Base-by-base conservation (phyloP, 2,329 filamentous ascomycete species). In the Alternaria brassicae region DNA sequence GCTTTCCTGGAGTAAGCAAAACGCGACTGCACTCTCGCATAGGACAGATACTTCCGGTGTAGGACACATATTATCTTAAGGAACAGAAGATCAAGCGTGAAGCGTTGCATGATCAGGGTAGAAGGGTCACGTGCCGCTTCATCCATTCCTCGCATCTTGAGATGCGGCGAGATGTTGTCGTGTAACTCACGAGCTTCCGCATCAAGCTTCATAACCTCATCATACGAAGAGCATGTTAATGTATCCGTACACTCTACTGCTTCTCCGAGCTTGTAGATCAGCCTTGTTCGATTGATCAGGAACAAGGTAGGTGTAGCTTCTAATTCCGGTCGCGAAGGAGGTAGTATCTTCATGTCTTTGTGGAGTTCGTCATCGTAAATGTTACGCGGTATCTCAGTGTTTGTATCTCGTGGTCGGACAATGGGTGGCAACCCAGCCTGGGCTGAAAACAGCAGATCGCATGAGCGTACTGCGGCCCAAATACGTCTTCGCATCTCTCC, bases 31-130 rank as follows among this genome's bases (percentile, higher is more conserved):
- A 91, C 86, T 47, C 72, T 64, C 25, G 93, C 91, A 59, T 89
- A 86, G n/a, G 86, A 83, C 58, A 97, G 85, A 75, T 95, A 97
- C 64, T 93, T 93, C 50, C 93, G 86, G 77, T 99, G 95, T 37
- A 99, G 85, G 21, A 97, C 86, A 70, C 92, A 96, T 69, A 96
- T 85, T 17, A 93, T 91, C 79, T 96, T 97, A 64, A 96, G 88
- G 73, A 93, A 96, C 5, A 97, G 80, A 49, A 95, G 89, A 62
- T 95, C 91, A 30, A 97, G 81, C 56, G 90, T 91, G 74, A 93
- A 93, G 27, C 93, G 88, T 51, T 93, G 90, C 81, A 96, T 90
- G 58, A 97, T 86, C 30, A 89, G 71, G 21, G 84, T 84, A 2
- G 85, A 82, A 1, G 87, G 89, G 60, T 97, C 93, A 45, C 88